Percentiles rank a stretch among this genome's conserved stretches.
Conservation (phyloP, 176 grass and related monocot genomes). For the Triticum urartu region DNA sequence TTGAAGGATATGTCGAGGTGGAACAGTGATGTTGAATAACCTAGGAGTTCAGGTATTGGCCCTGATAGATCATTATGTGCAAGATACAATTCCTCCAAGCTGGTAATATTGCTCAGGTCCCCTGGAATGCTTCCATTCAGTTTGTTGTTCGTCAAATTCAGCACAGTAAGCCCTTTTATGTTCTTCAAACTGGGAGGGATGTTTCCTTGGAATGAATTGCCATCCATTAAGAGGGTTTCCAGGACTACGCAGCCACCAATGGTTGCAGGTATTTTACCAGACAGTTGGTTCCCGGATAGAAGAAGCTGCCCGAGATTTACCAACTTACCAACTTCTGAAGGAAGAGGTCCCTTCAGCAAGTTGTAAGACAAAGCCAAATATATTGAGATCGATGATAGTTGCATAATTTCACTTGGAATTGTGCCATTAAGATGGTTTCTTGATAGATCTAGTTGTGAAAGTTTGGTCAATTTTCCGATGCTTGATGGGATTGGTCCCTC, state of each 20-base stretch:
- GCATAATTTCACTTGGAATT: neutral
- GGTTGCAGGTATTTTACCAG: constrained; percentile 20
- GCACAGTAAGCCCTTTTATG: constrained; percentile 23
- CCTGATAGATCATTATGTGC: constrained; percentile 33
- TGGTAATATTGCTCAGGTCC: neutral
- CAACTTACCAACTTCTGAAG: constrained; percentile 1
- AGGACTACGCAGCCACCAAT: constrained; percentile 23
- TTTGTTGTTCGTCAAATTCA: constrained; percentile 30
- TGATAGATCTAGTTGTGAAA: neutral
- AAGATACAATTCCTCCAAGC: neutral
- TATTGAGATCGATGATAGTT: neutral
- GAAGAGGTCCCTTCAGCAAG: neutral
- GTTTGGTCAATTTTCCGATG: neutral
- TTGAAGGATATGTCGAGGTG: constrained; percentile 39
- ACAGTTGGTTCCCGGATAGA: constrained; percentile 20
- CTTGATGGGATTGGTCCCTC: neutral
- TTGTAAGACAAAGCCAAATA: neutral
- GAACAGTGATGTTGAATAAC: neutral
- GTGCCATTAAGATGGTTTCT: neutral
- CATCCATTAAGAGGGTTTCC: constrained; percentile 29
- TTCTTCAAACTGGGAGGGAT: constrained; percentile 26
- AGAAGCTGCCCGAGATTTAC: neutral
- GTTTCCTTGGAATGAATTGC: constrained; percentile 29
- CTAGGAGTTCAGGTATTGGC: constrained; percentile 14
- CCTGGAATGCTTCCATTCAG: constrained; percentile 24